A percentile compares a stretch with the other conserved stretches of the same genome.
Conservation (phyloP, 768 basidiomycete genomes). For the Piloderma croceum region DNA sequence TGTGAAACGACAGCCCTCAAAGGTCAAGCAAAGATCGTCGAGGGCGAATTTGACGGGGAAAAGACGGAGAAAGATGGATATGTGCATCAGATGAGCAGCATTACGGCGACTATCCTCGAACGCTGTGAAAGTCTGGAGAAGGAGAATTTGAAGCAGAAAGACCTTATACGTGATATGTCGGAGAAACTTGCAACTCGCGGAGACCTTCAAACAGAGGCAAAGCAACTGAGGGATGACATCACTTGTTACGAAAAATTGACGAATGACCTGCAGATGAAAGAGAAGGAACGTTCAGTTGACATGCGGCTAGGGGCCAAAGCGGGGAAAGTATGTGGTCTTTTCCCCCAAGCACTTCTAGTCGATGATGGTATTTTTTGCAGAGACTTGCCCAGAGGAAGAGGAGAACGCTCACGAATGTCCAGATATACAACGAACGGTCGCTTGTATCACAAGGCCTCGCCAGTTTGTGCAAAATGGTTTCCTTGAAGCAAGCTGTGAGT, state of each 20-base stretch:
- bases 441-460: too few species aligned
- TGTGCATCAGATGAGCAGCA: too few species aligned
- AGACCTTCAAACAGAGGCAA: conserved; percentile 4
- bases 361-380: conserved; percentile 6
- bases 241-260: neutral
- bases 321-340: conserved; percentile 8
- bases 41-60: conserved; percentile 5
- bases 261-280: conserved; percentile 5
- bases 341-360: neutral
- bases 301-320: conserved; percentile 12
- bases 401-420: conserved; percentile 3
- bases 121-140: too few species aligned
- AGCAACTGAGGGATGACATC: conserved; percentile 2
- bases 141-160: too few species aligned
- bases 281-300: conserved; percentile 9
- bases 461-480: too few species aligned
- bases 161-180: too few species aligned
- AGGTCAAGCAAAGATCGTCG: conserved; percentile 6
- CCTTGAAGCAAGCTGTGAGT: too few species aligned
- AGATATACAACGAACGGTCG: too few species aligned
- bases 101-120: too few species aligned
- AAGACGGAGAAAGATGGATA: too few species aligned
- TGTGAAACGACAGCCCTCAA: conserved; percentile 16
- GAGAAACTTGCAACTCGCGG: too few species aligned
- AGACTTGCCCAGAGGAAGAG: conserved; percentile 11